Evolutionary conservation across 2,329 filamentous ascomycete genomes (phyloP).

Genomic region (Camptophora hylomeconis): DNA sequence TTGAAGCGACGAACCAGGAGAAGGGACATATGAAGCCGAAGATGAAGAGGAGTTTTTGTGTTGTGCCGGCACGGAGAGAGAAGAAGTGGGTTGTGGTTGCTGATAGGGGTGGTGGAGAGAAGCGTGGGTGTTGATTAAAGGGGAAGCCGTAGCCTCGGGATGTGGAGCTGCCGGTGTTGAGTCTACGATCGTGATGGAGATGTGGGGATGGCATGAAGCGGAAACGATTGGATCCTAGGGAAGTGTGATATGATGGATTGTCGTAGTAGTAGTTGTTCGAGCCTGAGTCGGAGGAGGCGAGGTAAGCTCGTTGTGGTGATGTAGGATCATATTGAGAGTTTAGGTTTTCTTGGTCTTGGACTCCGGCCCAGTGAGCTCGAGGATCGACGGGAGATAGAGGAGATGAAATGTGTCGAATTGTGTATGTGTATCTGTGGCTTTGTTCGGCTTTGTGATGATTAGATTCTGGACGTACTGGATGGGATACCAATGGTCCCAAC

Average conservation of each 20-base stretch:
- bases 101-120: too few relatives aligned
- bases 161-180: slow-evolving; percentile 19
- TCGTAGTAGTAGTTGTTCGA: background rate
- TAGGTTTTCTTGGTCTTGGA: too few relatives aligned
- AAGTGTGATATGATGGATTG: background rate
- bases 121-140: slow-evolving; percentile 30
- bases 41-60: slow-evolving; percentile 63
- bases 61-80: slow-evolving; percentile 56
- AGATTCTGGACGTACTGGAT: slow-evolving; percentile 12
- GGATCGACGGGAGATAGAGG: slow-evolving; percentile 28
- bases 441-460: slow-evolving; percentile 1
- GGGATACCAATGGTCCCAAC: slow-evolving; percentile 15
- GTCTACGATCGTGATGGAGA: slow-evolving; percentile 49
- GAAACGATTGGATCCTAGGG: slow-evolving; percentile 1
- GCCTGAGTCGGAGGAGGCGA: too few relatives aligned
- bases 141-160: slow-evolving; percentile 16
- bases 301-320: too few relatives aligned
- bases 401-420: slow-evolving; percentile 12
- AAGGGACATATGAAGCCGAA: slow-evolving; percentile 67
- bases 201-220: slow-evolving; percentile 47
- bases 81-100: slow-evolving; percentile 48
- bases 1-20: slow-evolving; percentile 65
- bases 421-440: background rate
- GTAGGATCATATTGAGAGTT: too few relatives aligned
- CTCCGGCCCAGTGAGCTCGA: slow-evolving; percentile 29